A percentile compares a stretch with the other conserved stretches of the same genome.
Evolutionary conservation across 257 asterid genomes (phyloP).

Genomic region (Solanum arcanum): DNA sequence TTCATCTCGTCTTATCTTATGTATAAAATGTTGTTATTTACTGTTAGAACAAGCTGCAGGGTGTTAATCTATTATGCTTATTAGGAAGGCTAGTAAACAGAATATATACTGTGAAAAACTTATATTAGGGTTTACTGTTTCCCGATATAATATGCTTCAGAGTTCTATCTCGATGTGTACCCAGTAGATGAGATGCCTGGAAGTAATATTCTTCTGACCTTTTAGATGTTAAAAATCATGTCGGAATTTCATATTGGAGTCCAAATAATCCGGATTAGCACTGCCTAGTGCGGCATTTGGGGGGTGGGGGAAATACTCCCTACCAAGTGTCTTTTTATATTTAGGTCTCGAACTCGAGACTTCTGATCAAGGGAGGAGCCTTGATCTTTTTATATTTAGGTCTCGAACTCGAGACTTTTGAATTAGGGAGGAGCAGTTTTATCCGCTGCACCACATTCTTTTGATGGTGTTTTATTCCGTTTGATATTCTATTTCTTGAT

Average conservation of each 20-base stretch:
- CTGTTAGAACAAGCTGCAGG: constrained; percentile 17
- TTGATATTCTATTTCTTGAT: not conserved
- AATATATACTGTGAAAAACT: not conserved
- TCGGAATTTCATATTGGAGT: not conserved
- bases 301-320: not conserved
- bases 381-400: not conserved
- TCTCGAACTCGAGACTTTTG: not conserved
- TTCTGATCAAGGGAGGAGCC: not conserved
- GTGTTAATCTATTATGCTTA: not conserved
- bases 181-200: not conserved
- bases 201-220: not conserved
- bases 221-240: not conserved
- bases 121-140: not conserved
- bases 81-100: not conserved
- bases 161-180: not conserved
- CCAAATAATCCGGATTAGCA: not conserved
- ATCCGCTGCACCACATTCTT: not conserved
- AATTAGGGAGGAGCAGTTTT: not conserved
- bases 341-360: not conserved
- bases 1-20: not conserved
- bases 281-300: not conserved
- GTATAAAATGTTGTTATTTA: constrained; percentile 28
- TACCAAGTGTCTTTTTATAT: not conserved
- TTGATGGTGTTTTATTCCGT: not conserved
- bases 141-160: not conserved